Base-by-base conservation (phyloP, 345 rosid species). In the Populus nigra region DNA sequence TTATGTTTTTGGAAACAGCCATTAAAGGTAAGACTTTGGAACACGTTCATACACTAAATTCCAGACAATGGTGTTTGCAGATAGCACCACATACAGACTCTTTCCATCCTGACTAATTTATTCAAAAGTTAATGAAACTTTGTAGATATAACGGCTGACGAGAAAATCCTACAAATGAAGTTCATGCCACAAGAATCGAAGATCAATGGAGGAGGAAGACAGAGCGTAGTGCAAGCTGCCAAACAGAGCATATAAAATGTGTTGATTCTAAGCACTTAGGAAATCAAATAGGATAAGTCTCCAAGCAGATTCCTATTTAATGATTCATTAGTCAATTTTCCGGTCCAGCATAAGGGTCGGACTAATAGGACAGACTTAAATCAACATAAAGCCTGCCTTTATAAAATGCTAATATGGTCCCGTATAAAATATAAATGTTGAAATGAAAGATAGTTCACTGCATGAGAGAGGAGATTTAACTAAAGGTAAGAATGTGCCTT, bases 401-500 rank as follows among this genome's bases (percentile, higher is more conserved):
- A 45, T 13, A 45, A 45, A 45, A 12, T 45, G 4, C 50, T 13
- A 45, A 45, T 11, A 45, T 3, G 50, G 50, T 45, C 50, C 50
- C 17, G 13, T 45, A 45, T 45, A 45, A 11, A 45, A 45, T 45
- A 45, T 13, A 45, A 11, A 45, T 13, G 50, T 9, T 41, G 50
- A 13, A 27, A 65, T 65, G 41, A 66, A 29, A 22, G 31, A 27
- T 35, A 33, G 53, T 29, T 69, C 66, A 57, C 31, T 62, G 45
- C 69, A 76, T 12, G 13, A 43, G 36, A 39, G 23, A 41, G 13
- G 45, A 72, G 27, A 10, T 53, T 33, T 10, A 6, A 23, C 16
- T 18, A 57, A 13, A 66, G 33, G 5, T 17, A 29, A 33, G 39
- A 8, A 15, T 66, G 53, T 87, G 84, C 99, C 99, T 93, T 95